Percentiles rank a stretch among this genome's conserved stretches.
Conservation (phyloP, 306 rosid species). For the Coriaria nepalensis region DNA sequence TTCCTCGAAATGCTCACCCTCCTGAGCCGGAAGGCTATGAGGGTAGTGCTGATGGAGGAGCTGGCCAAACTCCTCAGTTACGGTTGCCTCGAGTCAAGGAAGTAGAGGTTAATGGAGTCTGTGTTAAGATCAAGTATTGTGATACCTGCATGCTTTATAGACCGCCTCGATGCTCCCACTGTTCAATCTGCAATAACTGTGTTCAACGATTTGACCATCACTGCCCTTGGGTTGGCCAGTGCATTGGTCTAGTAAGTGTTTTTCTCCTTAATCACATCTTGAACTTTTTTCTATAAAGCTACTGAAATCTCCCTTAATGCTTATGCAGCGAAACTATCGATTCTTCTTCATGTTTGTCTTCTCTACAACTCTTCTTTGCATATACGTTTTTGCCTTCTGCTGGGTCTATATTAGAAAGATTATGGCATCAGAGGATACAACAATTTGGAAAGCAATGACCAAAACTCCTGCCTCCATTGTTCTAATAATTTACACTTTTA, state of each 20-base stretch:
- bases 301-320: slow-evolving; percentile 19
- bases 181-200: slow-evolving; percentile 96
- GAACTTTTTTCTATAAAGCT: not conserved
- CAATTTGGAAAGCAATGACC: slow-evolving; percentile 88
- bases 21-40: slow-evolving; percentile 91
- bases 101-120: slow-evolving; percentile 70
- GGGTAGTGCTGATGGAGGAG: slow-evolving; percentile 47
- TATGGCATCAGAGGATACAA: slow-evolving; percentile 46
- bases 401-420: slow-evolving; percentile 85
- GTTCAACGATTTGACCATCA: slow-evolving; percentile 95
- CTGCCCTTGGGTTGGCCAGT: slow-evolving; percentile 99
- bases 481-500: slow-evolving; percentile 77
- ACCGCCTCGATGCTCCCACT: slow-evolving; percentile 98
- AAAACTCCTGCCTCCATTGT: slow-evolving; percentile 94
- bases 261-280: not conserved
- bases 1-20: slow-evolving; percentile 91
- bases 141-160: slow-evolving; percentile 99
- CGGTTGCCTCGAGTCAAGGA: slow-evolving; percentile 84
- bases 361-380: slow-evolving; percentile 87
- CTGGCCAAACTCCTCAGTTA: slow-evolving; percentile 86
- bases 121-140: slow-evolving; percentile 75
- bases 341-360: slow-evolving; percentile 99
- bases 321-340: slow-evolving; percentile 89
- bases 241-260: slow-evolving; percentile 82
- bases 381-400: slow-evolving; percentile 88